A percentile compares a stretch with the other conserved stretches of the same genome.
These are phyloP conservation scores for Alternaria incomplexa DNA, from an alignment of 2,329 filamentous ascomycete species.

Conservation along the genomic window DNA sequence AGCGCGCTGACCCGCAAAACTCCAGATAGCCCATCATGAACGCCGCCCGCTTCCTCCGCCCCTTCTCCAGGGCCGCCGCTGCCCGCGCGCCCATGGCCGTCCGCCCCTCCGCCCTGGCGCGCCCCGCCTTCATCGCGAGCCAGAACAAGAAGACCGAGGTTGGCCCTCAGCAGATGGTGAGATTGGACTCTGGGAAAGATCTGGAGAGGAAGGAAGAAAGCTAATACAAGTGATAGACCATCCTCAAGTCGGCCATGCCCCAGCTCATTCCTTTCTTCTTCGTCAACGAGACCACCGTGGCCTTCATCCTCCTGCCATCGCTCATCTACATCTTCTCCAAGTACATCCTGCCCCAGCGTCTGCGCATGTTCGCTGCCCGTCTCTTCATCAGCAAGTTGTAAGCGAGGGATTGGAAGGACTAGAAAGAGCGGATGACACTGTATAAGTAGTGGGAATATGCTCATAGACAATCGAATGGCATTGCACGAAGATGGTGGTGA, in stretches of 20 bases:
- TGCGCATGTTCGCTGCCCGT: conserved; percentile 50
- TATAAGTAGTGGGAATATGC: conserved; percentile 44
- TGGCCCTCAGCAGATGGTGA: conserved; percentile 44
- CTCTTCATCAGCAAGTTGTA: conserved; percentile 56
- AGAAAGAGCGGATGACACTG: conserved; percentile 26
- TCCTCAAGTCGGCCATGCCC: conserved; percentile 53
- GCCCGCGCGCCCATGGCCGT: conserved; percentile 47
- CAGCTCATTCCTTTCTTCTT: conserved; percentile 55
- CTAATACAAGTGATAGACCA: conserved; percentile 38
- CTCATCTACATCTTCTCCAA: conserved; percentile 54
- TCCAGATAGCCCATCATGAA: conserved; percentile 49
- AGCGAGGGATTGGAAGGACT: conserved; percentile 6
- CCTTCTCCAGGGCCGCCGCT: conserved; percentile 48
- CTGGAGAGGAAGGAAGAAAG: background rate
- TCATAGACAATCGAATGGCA: conserved; percentile 45
- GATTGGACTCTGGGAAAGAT: background rate
- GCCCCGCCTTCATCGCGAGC: conserved; percentile 42
- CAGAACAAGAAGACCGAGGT: conserved; percentile 47
- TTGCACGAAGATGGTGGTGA: conserved; percentile 11
- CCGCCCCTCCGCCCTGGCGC: conserved; percentile 44
- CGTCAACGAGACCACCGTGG: conserved; percentile 53
- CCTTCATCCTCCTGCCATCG: conserved; percentile 50
- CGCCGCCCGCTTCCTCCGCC: conserved; percentile 51
- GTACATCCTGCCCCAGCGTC: conserved; percentile 51
- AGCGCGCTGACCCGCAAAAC: conserved; percentile 39